Evolutionary conservation across 345 rosid species (phyloP).

Genomic region (Eucalyptus coolabah): DNA sequence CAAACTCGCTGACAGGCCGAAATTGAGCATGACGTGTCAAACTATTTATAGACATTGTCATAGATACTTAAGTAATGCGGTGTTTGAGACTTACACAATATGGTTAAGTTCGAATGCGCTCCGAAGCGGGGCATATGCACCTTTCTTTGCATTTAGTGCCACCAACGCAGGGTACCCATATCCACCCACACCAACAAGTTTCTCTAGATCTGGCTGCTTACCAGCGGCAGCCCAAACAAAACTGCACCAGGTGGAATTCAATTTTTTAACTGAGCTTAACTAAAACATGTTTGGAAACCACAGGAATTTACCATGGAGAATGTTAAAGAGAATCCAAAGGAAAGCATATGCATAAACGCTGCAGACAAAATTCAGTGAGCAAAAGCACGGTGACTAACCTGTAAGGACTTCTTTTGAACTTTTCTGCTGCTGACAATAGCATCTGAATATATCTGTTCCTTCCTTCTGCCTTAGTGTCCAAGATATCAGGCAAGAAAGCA

Average conservation of each 20-base stretch:
- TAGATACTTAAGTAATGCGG: background rate
- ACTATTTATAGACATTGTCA: background rate
- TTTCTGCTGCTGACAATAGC: constrained; percentile 73
- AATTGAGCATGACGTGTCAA: background rate
- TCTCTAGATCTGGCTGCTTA: constrained; percentile 88
- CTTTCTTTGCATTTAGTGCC: constrained; percentile 91
- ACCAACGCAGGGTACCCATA: constrained; percentile 97
- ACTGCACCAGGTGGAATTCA: constrained; percentile 22
- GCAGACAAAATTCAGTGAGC: background rate
- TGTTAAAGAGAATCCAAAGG: background rate
- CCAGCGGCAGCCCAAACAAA: constrained; percentile 92
- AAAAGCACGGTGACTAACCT: constrained; percentile 29
- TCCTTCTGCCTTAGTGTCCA: constrained; percentile 96
- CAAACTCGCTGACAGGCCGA: constrained; percentile 61
- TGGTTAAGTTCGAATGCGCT: constrained; percentile 92
- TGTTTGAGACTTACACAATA: constrained; percentile 42
- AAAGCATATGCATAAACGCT: background rate
- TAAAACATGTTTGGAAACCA: background rate
- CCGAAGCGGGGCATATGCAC: constrained; percentile 87
- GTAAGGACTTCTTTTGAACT: constrained; percentile 78
- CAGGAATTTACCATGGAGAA: background rate
- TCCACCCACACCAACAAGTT: constrained; percentile 77
- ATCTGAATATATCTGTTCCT: constrained; percentile 72
- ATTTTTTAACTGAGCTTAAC: background rate
- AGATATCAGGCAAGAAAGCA: constrained; percentile 87